phyloP scores from a whole-genome alignment of 2,329 filamentous ascomycete species.

The Hypoxylon sp. region DNA sequence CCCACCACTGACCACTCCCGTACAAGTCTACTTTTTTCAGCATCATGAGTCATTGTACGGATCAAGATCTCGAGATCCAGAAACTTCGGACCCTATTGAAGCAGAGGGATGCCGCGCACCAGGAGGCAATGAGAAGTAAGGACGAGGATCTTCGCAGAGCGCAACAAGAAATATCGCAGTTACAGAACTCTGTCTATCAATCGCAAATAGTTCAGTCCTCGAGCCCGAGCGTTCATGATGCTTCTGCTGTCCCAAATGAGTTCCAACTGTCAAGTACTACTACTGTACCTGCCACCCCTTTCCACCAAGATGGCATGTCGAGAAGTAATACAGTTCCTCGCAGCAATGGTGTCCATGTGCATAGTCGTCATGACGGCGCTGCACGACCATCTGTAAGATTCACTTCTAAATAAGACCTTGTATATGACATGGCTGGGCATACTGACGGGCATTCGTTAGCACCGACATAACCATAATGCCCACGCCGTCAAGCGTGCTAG shows the following conservation, averaged over 20 bases:
- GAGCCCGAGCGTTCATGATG: conserved; percentile 44
- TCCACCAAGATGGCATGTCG: conserved; percentile 48
- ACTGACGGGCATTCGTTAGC: conserved; percentile 46
- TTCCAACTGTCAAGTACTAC: conserved; percentile 49
- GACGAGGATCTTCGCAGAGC: conserved; percentile 47
- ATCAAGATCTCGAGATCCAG: conserved; percentile 49
- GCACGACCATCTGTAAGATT: conserved; percentile 50
- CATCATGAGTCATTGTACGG: conserved; percentile 47
- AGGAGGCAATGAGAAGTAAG: conserved; percentile 44
- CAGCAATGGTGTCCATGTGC: conserved; percentile 45
- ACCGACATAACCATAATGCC: conserved; percentile 45
- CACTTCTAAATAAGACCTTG: conserved; percentile 31
- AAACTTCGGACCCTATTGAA: conserved; percentile 46
- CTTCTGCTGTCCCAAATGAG: conserved; percentile 47
- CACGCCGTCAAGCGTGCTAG: conserved; percentile 53
- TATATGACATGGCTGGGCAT: conserved; percentile 31
- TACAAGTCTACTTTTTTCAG: conserved; percentile 30
- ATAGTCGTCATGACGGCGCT: conserved; percentile 44
- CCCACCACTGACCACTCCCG: conserved; percentile 31
- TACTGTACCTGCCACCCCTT: conserved; percentile 38
- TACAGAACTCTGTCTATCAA: conserved; percentile 48
- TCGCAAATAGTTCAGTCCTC: conserved; percentile 44
- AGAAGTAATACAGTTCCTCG: conserved; percentile 52
- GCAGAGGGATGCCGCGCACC: conserved; percentile 38
- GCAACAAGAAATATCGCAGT: conserved; percentile 45